phyloP scores from a whole-genome alignment of 345 rosid genomes.

The Citrus trifoliata region DNA sequence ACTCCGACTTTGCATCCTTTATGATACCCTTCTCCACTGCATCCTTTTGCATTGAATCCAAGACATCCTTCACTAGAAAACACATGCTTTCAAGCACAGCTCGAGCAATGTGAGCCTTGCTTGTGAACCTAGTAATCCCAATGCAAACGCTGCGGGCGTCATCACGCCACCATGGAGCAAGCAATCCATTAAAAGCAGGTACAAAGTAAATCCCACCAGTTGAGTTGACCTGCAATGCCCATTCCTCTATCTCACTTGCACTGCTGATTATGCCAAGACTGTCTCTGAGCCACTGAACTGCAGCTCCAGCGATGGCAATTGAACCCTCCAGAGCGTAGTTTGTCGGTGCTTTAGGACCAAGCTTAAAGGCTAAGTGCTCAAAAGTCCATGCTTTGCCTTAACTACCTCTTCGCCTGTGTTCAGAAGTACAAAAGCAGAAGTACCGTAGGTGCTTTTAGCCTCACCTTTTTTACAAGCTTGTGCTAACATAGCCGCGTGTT shows the following conservation, averaged over 20 bases:
- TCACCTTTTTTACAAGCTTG: constrained; percentile 87
- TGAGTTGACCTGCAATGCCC: constrained; percentile 66
- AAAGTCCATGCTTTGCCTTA: constrained; percentile 70
- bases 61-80: constrained; percentile 86
- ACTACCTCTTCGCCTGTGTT: constrained; percentile 73
- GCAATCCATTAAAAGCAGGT: constrained; percentile 84
- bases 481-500: constrained; percentile 94
- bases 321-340: constrained; percentile 95
- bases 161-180: too few species aligned
- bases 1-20: too few species aligned
- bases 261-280: constrained; percentile 65
- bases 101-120: too few species aligned
- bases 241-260: constrained; percentile 68
- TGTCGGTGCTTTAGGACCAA: constrained; percentile 70
- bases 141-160: too few species aligned
- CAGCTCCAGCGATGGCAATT: constrained; percentile 96
- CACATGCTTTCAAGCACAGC: constrained; percentile 78
- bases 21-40: constrained; percentile 48
- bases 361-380: constrained; percentile 87
- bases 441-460: constrained; percentile 95
- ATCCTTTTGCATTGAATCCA: constrained; percentile 94
- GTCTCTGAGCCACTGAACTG: constrained; percentile 96
- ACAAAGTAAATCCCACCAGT: constrained; percentile 94
- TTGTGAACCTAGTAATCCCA: too few species aligned
- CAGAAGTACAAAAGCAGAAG: constrained; percentile 85